Percentiles rank a stretch among this genome's conserved stretches.
Conservation (phyloP, 371 early-diverging fungal species). For the Cokeromyces recurvatus region DNA sequence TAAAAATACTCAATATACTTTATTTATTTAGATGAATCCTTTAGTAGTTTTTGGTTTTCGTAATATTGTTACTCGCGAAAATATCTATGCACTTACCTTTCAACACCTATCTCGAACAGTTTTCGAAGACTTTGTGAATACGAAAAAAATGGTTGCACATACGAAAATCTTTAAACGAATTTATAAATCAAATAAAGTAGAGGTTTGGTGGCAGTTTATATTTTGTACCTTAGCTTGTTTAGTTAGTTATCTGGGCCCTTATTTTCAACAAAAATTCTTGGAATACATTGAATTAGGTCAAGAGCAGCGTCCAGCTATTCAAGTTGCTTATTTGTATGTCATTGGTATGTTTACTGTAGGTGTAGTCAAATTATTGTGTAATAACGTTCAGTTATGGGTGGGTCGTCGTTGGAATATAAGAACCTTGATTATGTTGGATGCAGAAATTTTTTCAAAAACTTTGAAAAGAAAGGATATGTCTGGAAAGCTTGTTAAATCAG, state of each 20-base stretch:
- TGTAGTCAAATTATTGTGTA: constrained; percentile 29
- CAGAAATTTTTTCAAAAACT: constrained; percentile 49
- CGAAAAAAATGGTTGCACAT: neutral
- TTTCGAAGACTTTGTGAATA: constrained; percentile 19
- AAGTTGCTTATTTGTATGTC: constrained; percentile 39
- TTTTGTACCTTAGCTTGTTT: constrained; percentile 32
- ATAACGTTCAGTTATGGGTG: constrained; percentile 39
- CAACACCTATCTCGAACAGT: constrained; percentile 26
- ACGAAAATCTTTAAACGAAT: constrained; percentile 17
- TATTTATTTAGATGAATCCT: constrained; percentile 22
- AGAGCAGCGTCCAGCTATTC: constrained; percentile 18
- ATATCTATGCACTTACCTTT: constrained; percentile 29
- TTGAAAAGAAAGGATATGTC: constrained; percentile 46
- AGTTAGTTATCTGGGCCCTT: constrained; percentile 31
- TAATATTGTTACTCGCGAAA: constrained; percentile 15
- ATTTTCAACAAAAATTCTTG: constrained; percentile 41
- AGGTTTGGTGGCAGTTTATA: constrained; percentile 27
- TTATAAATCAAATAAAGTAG: constrained; percentile 19
- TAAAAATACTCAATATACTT: neutral
- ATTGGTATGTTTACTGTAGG: constrained; percentile 43
- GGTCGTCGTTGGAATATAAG: constrained; percentile 49
- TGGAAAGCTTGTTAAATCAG: constrained; percentile 22
- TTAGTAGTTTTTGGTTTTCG: constrained; percentile 27
- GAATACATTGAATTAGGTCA: constrained; percentile 27
- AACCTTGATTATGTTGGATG: constrained; percentile 40